Base-by-base conservation (phyloP, 106 monocot species). In the Apostasia shenzhenica region DNA sequence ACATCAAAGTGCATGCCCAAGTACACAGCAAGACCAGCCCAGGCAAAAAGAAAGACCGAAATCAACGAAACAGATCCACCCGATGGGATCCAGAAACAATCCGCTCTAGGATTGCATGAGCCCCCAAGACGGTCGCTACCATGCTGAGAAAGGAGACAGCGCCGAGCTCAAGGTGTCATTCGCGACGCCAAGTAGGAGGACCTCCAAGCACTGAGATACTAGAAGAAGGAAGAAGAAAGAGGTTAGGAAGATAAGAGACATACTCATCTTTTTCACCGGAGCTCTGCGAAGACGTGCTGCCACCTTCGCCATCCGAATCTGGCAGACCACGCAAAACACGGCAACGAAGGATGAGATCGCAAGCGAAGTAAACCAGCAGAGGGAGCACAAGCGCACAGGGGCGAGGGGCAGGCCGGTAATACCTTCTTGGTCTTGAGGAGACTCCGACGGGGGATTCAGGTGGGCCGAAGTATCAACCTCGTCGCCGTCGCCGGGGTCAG, bases 271-370 rank as follows among this genome's bases (percentile, higher is more conserved):
- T 55, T 7, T 70, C 57, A 37, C 14, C 57, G 14, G 55, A 45
- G 45, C 55, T 45, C n/a, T 13, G 42, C 45, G 69, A 70, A 11
- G 69, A 70, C 8, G 43, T 51, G 68, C 57, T 57, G 69, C 69
- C 69, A 70, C 69, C 57, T 70, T 70, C 69, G 46, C 57, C 56
- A 5, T 70, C 69, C 44, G 69, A 56, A 57, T 70, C 69, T 70
- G 57, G 14, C n/a, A 14, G 10, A 11, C n/a, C 62, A 5, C 13
- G 48, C 14, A 48, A 1, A 65, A 65, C 48, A 48, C 8, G 9
- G 47, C 65, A 48, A 48, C 14, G 47, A 47, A 1, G 6, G 26
- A 65, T 14, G 48, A 56, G 54, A 56, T 8, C n/a, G 45, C n/a
- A 0, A 26, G 45, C 26, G 11, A 45, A 43, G 7, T 10, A 26